Percentiles rank a stretch among this genome's conserved stretches.
These are phyloP conservation scores for Pulicaria dysenterica DNA, from an alignment of 129 eudicot genomes.

Conservation along the genomic window DNA sequence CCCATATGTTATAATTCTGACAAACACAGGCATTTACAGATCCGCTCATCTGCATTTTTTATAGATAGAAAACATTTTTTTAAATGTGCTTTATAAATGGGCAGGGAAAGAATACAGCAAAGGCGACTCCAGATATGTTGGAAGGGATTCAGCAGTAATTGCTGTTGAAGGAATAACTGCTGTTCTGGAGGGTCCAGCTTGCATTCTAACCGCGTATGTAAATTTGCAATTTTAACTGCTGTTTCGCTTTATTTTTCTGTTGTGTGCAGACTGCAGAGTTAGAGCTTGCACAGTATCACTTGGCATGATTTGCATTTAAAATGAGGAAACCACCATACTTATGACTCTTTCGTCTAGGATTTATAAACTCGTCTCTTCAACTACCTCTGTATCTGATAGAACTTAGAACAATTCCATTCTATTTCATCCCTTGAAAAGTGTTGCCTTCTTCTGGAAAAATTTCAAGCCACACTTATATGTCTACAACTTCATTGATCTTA, in stretches of 20 bases:
- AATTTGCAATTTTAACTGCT: background rate
- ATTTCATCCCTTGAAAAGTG: background rate
- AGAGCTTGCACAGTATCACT: background rate
- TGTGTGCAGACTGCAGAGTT: background rate
- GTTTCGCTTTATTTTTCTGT: background rate
- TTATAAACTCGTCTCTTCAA: background rate
- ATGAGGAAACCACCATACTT: background rate
- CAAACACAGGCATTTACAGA: no score
- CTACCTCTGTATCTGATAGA: background rate
- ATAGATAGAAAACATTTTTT: background rate
- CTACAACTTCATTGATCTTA: background rate
- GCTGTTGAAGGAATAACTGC: constrained; percentile 84
- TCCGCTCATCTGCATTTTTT: background rate
- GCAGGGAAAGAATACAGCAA: constrained; percentile 99
- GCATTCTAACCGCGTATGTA: constrained; percentile 80
- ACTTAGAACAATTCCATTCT: background rate
- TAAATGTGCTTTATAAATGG: background rate
- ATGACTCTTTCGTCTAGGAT: background rate
- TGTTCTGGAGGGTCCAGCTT: constrained; percentile 86
- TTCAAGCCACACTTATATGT: background rate
- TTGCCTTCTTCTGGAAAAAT: no score
- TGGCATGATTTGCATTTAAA: background rate
- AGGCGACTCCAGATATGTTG: constrained; percentile 92
- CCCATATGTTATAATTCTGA: no score
- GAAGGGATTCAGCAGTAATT: constrained; percentile 64